Conservation (phyloP, 2,329 filamentous ascomycete species). For the Alternaria atra region DNA sequence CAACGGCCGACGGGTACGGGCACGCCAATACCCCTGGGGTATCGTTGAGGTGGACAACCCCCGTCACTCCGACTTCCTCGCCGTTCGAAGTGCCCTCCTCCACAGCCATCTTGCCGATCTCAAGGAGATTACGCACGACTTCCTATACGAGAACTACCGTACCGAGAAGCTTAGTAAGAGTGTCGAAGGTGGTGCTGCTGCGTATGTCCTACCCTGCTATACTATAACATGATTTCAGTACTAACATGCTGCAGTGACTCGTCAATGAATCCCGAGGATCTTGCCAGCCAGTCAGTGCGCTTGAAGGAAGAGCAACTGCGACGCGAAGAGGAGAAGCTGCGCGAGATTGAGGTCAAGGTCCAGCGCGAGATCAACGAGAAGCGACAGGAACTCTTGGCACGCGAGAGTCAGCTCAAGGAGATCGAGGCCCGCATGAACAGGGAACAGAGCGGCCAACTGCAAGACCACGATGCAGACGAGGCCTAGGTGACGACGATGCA, state of each 20-base stretch:
- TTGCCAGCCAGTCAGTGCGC: constrained; percentile 95
- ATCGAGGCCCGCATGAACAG: constrained; percentile 98
- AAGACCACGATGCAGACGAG: constrained; percentile 44
- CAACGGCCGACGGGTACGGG: constrained; percentile 88
- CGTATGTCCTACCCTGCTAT: constrained; percentile 68
- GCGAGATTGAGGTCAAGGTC: constrained; percentile 99
- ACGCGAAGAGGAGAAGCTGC: constrained; percentile 99
- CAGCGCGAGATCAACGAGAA: constrained; percentile 99
- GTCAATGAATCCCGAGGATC: constrained; percentile 97
- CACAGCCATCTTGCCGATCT: constrained; percentile 98
- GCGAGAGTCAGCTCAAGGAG: constrained; percentile 98
- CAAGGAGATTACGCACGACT: constrained; percentile 99
- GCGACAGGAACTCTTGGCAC: constrained; percentile 95
- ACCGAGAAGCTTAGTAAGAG: constrained; percentile 99
- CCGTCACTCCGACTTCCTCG: constrained; percentile 97
- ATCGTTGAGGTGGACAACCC: constrained; percentile 99
- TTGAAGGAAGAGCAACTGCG: constrained; percentile 99
- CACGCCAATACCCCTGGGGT: constrained; percentile 98
- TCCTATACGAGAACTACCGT: constrained; percentile 99
- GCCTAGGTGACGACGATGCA: constrained; percentile 31
- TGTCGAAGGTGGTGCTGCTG: constrained; percentile 86
- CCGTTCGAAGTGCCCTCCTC: constrained; percentile 92
- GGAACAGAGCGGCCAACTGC: constrained; percentile 67
- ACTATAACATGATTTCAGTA: neutral
- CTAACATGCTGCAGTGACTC: constrained; percentile 66